Evolutionary conservation across 805 yeast genomes (phyloP).

Genomic region (Metschnikowia orientalis): DNA sequence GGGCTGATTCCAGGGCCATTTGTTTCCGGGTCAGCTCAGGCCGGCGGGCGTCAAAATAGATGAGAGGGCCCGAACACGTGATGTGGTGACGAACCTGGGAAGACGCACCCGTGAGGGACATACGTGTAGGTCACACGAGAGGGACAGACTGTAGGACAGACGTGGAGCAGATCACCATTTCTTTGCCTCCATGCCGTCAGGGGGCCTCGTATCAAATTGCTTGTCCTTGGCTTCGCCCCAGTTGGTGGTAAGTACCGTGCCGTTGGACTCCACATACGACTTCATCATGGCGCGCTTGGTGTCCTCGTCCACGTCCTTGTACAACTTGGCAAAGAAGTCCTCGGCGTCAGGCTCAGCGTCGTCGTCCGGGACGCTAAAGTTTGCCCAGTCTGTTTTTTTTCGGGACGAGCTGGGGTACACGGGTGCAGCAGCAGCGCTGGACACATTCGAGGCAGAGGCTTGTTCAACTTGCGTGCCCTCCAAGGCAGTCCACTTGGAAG

Average conservation of each 20-base stretch:
- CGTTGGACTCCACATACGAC: constrained; percentile 87
- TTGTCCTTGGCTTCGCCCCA: constrained; percentile 82
- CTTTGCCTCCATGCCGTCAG: constrained; percentile 65
- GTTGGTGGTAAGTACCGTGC: constrained; percentile 88
- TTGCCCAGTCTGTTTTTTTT: constrained; percentile 66
- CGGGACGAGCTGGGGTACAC: constrained; percentile 63
- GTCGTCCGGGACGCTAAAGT: constrained; percentile 41
- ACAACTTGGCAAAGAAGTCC: constrained; percentile 71
- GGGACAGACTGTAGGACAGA: too few species aligned
- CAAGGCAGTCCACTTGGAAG: constrained; percentile 52
- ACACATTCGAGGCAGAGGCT: constrained; percentile 1
- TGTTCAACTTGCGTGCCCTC: constrained; percentile 26
- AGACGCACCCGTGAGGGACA: too few species aligned
- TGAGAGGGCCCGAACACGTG: too few species aligned
- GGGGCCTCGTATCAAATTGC: constrained; percentile 64
- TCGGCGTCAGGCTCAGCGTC: constrained; percentile 46
- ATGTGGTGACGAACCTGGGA: too few species aligned
- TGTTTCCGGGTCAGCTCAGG: too few species aligned
- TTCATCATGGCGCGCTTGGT: constrained; percentile 94
- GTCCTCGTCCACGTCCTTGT: constrained; percentile 79
- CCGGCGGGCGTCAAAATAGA: too few species aligned
- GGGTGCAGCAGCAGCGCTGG: constrained; percentile 10
- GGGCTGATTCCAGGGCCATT: too few species aligned
- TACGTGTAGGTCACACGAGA: too few species aligned
- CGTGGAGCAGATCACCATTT: constrained; percentile 43